A percentile compares a stretch with the other conserved stretches of the same genome.
phyloP scores from a whole-genome alignment of 495 filamentous ascomycete genomes.

The Penicillium pancosmium region DNA sequence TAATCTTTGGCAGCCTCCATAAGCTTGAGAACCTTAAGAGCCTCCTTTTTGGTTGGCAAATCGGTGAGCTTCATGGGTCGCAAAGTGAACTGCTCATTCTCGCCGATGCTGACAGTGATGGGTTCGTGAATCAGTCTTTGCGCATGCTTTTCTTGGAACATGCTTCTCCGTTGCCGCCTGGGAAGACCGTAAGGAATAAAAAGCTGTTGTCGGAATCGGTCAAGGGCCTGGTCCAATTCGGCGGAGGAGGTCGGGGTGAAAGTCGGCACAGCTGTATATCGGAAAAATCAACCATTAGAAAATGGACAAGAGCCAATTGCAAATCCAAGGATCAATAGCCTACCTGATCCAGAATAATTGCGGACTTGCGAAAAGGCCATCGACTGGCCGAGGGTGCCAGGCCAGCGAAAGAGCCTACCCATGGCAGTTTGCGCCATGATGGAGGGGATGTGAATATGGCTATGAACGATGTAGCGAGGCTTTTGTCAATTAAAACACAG shows the following conservation, averaged over 20 bases:
- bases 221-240: constrained; percentile 55
- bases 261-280: constrained; percentile 44
- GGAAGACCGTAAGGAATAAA: constrained; percentile 66
- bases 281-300: not conserved
- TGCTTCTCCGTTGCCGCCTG: constrained; percentile 53
- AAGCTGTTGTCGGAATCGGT: constrained; percentile 60
- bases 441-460: not conserved
- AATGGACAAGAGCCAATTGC: not conserved
- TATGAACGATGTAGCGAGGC: not conserved
- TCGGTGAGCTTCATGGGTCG: constrained; percentile 46
- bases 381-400: constrained; percentile 38
- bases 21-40: constrained; percentile 31
- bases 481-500: not conserved
- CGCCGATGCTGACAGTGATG: constrained; percentile 58
- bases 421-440: constrained; percentile 46
- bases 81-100: constrained; percentile 58
- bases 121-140: constrained; percentile 59
- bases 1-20: constrained; percentile 64
- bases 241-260: constrained; percentile 54
- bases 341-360: constrained; percentile 41
- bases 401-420: constrained; percentile 42
- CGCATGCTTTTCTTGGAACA: constrained; percentile 55
- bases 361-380: constrained; percentile 37
- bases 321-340: not conserved
- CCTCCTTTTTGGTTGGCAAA: constrained; percentile 40